Percentiles rank a stretch among this genome's conserved stretches.
Conservation (phyloP, 148 eudicot genomes). For the Hydrangea macrophylla region DNA sequence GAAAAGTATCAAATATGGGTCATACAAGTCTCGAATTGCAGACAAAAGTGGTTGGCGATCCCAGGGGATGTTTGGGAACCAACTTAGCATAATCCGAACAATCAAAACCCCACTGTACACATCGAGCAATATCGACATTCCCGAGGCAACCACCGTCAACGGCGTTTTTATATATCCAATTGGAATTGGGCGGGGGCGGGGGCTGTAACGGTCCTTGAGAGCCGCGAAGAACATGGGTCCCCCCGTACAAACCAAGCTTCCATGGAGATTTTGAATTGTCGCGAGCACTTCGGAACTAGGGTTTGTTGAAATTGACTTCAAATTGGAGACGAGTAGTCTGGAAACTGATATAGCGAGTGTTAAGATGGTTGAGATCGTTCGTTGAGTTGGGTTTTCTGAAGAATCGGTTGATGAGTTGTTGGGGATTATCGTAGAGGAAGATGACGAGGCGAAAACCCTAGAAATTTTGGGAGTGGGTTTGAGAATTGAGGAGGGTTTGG, state of each 20-base stretch:
- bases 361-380: conserved; percentile 44
- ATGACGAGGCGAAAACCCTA: conserved; percentile 19
- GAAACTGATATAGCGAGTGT: conserved; percentile 30
- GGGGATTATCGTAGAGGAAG: conserved; percentile 10
- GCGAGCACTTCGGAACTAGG: conserved; percentile 21
- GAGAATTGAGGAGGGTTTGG: too few species aligned
- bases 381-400: conserved; percentile 39
- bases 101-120: not conserved
- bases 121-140: not conserved
- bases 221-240: conserved; percentile 69
- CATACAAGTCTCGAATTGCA: conserved; percentile 76
- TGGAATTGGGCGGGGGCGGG: too few species aligned
- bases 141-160: not conserved
- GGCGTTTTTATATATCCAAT: conserved; percentile 33
- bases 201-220: conserved; percentile 26
- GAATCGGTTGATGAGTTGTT: conserved; percentile 2
- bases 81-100: not conserved
- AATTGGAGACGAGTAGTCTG: conserved; percentile 23
- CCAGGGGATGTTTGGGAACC: conserved; percentile 40
- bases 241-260: conserved; percentile 26
- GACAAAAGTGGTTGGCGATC: conserved; percentile 72
- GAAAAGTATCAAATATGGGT: conserved; percentile 68
- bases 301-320: conserved; percentile 12
- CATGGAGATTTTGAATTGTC: conserved; percentile 13
- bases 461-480: conserved; percentile 11